A percentile compares a stretch with the other conserved stretches of the same genome.
Conservation (phyloP, 345 rosid species). For the Trapa incisa region DNA sequence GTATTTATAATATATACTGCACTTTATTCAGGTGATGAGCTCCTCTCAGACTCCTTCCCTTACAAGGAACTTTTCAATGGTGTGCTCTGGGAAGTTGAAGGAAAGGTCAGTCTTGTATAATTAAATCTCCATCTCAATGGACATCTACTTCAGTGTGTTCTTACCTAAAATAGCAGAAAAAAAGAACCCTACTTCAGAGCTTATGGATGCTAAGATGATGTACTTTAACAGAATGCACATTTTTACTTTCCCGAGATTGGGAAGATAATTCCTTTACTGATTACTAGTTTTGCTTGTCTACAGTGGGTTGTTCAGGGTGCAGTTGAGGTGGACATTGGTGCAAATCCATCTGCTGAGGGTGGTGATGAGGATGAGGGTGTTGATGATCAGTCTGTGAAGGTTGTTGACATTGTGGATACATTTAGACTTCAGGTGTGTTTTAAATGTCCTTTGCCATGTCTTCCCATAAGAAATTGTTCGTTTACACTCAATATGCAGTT, state of each 20-base stretch:
- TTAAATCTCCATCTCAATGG: too few species aligned
- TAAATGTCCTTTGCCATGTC: neutral
- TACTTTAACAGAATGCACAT: neutral
- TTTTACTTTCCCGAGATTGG: neutral
- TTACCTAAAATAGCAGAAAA: too few species aligned
- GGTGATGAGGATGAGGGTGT: slow-evolving; percentile 75
- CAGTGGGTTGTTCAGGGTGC: slow-evolving; percentile 89
- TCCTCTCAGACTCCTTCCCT: slow-evolving; percentile 85
- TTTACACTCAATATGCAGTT: neutral
- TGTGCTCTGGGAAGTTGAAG: slow-evolving; percentile 79
- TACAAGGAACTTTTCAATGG: slow-evolving; percentile 79
- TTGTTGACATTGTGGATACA: slow-evolving; percentile 95
- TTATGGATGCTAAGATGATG: neutral
- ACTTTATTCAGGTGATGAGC: slow-evolving; percentile 61
- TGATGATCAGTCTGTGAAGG: slow-evolving; percentile 70
- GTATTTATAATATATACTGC: too few species aligned
- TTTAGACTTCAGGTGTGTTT: slow-evolving; percentile 84
- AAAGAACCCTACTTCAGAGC: too few species aligned
- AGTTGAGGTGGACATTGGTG: slow-evolving; percentile 71
- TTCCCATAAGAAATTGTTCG: neutral
- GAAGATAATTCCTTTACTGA: neutral
- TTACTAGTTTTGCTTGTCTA: neutral
- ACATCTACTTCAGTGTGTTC: too few species aligned
- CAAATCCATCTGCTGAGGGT: slow-evolving; percentile 96
- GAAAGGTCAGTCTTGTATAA: slow-evolving; percentile 40